Percentiles rank a stretch among this genome's conserved stretches.
These are phyloP conservation scores for Fusarium nanum DNA, from an alignment of 2,329 filamentous ascomycete species.

Conservation along the genomic window DNA sequence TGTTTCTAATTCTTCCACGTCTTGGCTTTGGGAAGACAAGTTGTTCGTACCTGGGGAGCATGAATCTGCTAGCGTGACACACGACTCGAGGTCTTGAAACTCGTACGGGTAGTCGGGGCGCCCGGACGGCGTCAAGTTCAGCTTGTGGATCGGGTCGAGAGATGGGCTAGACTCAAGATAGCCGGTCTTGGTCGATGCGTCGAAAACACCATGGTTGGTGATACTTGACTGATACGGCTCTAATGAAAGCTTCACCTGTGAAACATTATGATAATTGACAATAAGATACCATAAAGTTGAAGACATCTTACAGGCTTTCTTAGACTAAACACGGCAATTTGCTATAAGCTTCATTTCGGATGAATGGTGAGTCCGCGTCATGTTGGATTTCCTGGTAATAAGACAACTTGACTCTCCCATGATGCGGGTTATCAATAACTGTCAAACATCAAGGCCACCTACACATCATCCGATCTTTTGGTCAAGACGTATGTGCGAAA, in stretches of 20 bases:
- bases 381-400: not conserved
- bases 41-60: not conserved
- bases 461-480: not conserved
- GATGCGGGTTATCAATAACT: not conserved
- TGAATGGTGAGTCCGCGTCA: not conserved
- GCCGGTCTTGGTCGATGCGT: not conserved
- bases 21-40: not conserved
- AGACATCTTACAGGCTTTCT: not conserved
- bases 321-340: not conserved
- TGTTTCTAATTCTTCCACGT: not conserved
- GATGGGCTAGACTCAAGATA: not conserved
- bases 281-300: not conserved
- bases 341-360: not conserved
- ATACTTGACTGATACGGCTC: not conserved
- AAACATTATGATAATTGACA: not conserved
- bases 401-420: not conserved
- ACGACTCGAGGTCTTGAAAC: slow-evolving; percentile 25
- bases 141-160: slow-evolving; percentile 9
- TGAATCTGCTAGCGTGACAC: slow-evolving; percentile 26
- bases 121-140: slow-evolving; percentile 19
- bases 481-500: not conserved
- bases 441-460: not conserved
- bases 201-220: not conserved
- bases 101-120: slow-evolving; percentile 13
- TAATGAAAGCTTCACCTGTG: not conserved